Conservation (phyloP, 169 alveolate species). For the Cryptosporidium bovis region DNA sequence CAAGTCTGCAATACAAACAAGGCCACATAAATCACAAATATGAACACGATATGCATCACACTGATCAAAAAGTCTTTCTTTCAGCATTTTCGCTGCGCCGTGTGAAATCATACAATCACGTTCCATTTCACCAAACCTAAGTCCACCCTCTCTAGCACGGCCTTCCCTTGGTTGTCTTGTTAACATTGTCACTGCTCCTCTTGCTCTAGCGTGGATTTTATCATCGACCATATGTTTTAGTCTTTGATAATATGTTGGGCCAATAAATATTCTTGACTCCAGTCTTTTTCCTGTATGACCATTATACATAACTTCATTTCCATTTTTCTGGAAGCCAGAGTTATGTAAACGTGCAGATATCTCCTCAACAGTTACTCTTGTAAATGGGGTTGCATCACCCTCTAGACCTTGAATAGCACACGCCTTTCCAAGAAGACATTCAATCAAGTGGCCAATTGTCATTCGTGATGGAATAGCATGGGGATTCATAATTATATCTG, state of each 20-base stretch:
- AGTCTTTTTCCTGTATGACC: slow-evolving; percentile 95
- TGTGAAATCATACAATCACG: slow-evolving; percentile 99
- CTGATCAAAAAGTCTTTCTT: slow-evolving; percentile 98
- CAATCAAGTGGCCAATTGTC: slow-evolving; percentile 99
- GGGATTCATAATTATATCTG: slow-evolving; percentile 99
- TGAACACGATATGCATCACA: slow-evolving; percentile 99
- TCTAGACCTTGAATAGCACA: slow-evolving; percentile 97
- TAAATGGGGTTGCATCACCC: slow-evolving; percentile 99
- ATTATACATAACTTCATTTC: slow-evolving; percentile 98
- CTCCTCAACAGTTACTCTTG: slow-evolving; percentile 95
- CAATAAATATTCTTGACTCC: slow-evolving; percentile 95
- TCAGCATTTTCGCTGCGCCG: slow-evolving; percentile 99
- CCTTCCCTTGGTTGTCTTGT: slow-evolving; percentile 99
- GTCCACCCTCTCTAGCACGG: slow-evolving; percentile 96
- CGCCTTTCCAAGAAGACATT: slow-evolving; percentile 96
- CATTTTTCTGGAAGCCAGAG: slow-evolving; percentile 96
- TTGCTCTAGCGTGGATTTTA: slow-evolving; percentile 98
- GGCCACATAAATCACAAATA: slow-evolving; percentile 97
- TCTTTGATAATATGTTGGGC: slow-evolving; percentile 99
- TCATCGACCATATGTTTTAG: slow-evolving; percentile 99
- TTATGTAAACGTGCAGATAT: slow-evolving; percentile 95
- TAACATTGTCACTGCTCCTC: slow-evolving; percentile 98
- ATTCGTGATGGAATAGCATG: slow-evolving; percentile 99
- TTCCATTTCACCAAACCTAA: slow-evolving; percentile 99
- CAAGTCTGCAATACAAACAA: slow-evolving; percentile 94